phyloP scores from a whole-genome alignment of 805 yeast genomes.

The Metschnikowia anglica region DNA sequence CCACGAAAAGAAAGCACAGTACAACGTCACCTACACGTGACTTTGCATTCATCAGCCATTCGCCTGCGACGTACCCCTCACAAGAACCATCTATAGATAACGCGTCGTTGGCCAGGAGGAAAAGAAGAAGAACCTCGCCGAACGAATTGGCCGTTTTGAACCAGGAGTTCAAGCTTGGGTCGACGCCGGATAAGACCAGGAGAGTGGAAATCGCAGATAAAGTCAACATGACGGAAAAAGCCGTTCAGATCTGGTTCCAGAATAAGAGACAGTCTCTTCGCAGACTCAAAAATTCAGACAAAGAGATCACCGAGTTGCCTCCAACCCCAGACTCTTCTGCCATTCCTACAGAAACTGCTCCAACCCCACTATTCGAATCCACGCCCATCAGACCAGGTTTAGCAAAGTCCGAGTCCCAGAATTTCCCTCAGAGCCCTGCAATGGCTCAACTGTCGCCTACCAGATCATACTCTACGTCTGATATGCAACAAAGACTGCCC shows the following conservation, averaged over 20 bases:
- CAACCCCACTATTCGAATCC: conserved; percentile 11
- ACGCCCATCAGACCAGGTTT: conserved; percentile 19
- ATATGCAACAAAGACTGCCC: conserved; percentile 5
- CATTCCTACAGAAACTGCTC: conserved; percentile 1
- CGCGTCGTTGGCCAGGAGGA: conserved; percentile 89
- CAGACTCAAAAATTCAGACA: conserved; percentile 41
- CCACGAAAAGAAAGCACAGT: conserved; percentile 28
- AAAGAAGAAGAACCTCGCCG: conserved; percentile 93
- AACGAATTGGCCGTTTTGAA: conserved; percentile 80
- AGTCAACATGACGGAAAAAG: conserved; percentile 94
- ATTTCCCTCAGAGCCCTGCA: conserved; percentile 13
- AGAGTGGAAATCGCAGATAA: conserved; percentile 75
- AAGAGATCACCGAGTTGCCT: conserved; percentile 44
- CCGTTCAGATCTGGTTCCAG: conserved; percentile 98
- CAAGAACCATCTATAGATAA: conserved; percentile 85
- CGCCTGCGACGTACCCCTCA: conserved; percentile 81
- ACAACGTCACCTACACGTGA: conserved; percentile 19
- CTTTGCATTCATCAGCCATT: conserved; percentile 90
- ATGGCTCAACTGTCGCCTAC: conserved; percentile 19
- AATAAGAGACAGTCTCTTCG: conserved; percentile 85
- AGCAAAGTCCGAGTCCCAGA: conserved; percentile 15
- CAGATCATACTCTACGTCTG: conserved; percentile 17
- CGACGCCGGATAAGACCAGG: conserved; percentile 76
- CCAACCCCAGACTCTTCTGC: conserved; percentile 34
- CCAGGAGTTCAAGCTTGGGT: conserved; percentile 69